Evolutionary conservation across 805 yeast species (phyloP).

Genomic region (Saturnispora sekii): DNA sequence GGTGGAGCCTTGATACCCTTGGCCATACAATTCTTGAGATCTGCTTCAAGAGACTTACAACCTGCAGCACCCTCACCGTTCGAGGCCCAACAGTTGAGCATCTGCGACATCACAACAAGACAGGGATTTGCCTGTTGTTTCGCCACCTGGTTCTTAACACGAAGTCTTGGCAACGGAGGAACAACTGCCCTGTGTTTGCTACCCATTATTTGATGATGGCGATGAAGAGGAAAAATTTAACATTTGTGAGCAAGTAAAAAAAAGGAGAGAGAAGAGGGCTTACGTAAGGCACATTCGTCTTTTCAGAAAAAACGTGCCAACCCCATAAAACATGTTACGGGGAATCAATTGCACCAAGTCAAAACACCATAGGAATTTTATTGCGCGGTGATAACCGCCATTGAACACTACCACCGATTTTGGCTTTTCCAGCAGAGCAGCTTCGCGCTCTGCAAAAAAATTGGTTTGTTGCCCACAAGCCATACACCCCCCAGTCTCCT

Average conservation of each 20-base stretch:
- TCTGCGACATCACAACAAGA: slow-evolving; percentile 69
- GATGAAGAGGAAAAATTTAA: neutral
- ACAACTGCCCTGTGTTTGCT: slow-evolving; percentile 22
- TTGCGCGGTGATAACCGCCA: too few species aligned
- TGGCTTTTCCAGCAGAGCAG: neutral
- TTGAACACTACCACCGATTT: too few species aligned
- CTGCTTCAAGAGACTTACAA: slow-evolving; percentile 57
- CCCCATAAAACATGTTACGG: too few species aligned
- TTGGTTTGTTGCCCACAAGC: neutral
- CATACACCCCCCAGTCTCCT: neutral
- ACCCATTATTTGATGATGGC: slow-evolving; percentile 6
- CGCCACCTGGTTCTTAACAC: slow-evolving; percentile 55
- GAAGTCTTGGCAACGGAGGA: slow-evolving; percentile 68
- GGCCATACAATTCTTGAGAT: slow-evolving; percentile 69
- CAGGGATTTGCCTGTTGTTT: slow-evolving; percentile 61
- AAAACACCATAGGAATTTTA: too few species aligned
- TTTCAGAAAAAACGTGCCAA: neutral
- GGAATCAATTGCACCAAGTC: too few species aligned
- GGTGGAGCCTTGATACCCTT: slow-evolving; percentile 26
- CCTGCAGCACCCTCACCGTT: slow-evolving; percentile 71
- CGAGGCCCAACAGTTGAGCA: slow-evolving; percentile 94
- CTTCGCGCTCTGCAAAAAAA: neutral
- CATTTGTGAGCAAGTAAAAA: neutral
- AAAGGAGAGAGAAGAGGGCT: too few species aligned
- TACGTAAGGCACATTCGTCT: neutral